Conservation (phyloP, 352 stramenopile genomes). For the Phytophthora citrophthora region DNA sequence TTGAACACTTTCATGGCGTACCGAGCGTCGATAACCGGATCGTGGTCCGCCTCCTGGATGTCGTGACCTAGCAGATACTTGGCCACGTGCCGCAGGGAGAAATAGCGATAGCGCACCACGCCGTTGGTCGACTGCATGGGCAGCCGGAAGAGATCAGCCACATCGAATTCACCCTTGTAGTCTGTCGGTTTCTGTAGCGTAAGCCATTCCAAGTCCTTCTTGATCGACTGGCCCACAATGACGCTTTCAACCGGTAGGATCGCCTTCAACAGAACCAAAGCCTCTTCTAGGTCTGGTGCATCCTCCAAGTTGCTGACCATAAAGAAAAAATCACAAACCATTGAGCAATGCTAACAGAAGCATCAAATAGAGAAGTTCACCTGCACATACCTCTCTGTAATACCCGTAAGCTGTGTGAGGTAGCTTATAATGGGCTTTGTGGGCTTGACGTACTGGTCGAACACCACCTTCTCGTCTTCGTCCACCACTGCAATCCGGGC, state of each 20-base stretch:
- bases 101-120: conserved; percentile 84
- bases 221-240: conserved; percentile 93
- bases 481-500: conserved; percentile 91
- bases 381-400: conserved; percentile 68
- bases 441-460: conserved; percentile 89
- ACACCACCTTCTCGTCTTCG: conserved; percentile 85
- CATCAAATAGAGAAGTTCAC: no score
- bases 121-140: conserved; percentile 77
- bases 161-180: conserved; percentile 88
- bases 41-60: conserved; percentile 86
- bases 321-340: conserved; percentile 4
- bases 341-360: no score
- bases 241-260: conserved; percentile 85
- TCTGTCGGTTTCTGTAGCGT: conserved; percentile 80
- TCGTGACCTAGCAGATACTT: conserved; percentile 84
- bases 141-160: conserved; percentile 85
- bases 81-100: conserved; percentile 83
- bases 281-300: conserved; percentile 75
- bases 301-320: conserved; percentile 59
- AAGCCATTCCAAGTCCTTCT: conserved; percentile 94
- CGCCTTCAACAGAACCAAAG: conserved; percentile 73
- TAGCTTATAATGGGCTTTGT: conserved; percentile 90
- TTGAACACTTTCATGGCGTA: conserved; percentile 93
- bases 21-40: conserved; percentile 85
- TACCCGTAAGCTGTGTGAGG: conserved; percentile 91